Percentiles rank a stretch among this genome's conserved stretches.
Conservation (phyloP, 106 monocot genomes). For the Allium sativum region DNA sequence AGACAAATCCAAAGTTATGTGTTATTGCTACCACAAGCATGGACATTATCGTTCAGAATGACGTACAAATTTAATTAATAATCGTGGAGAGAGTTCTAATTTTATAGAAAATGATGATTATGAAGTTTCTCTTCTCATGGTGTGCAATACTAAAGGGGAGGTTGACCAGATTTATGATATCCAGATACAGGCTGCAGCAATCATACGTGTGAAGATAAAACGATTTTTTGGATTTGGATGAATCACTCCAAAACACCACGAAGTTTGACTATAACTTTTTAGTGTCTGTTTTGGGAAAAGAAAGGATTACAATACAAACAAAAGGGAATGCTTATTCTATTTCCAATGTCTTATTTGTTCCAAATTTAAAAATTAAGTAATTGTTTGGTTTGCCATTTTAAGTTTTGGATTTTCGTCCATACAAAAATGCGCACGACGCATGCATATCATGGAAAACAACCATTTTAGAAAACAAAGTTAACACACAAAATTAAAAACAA, state of each 20-base stretch:
- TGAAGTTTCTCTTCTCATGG: constrained; percentile 18
- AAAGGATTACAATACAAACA: not conserved
- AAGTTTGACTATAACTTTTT: constrained; percentile 4
- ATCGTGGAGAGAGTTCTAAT: constrained; percentile 5
- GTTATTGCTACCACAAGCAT: constrained; percentile 1
- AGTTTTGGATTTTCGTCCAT: too few species aligned
- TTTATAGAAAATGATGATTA: constrained; percentile 11
- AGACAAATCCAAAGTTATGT: constrained; percentile 5
- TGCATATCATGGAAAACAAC: too few species aligned
- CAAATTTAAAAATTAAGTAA: not conserved
- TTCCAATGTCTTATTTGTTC: constrained; percentile 1
- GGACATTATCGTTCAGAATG: constrained; percentile 4
- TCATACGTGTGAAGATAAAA: constrained; percentile 2
- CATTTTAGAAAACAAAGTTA: too few species aligned
- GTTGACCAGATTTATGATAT: constrained; percentile 2
- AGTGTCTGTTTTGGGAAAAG: constrained; percentile 7
- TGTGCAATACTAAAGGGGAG: constrained; percentile 2
- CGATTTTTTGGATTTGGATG: not conserved
- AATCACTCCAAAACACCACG: not conserved
- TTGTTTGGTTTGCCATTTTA: too few species aligned
- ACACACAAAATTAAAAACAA: too few species aligned
- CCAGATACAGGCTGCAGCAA: constrained; percentile 2
- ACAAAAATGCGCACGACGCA: too few species aligned
- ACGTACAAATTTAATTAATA: constrained; percentile 8
- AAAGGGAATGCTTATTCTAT: not conserved